Evolutionary conservation across 2,329 filamentous ascomycete genomes (phyloP), one percentile per base, ranked within the genome.

Genomic region (Beauveria asiatica): DNA sequence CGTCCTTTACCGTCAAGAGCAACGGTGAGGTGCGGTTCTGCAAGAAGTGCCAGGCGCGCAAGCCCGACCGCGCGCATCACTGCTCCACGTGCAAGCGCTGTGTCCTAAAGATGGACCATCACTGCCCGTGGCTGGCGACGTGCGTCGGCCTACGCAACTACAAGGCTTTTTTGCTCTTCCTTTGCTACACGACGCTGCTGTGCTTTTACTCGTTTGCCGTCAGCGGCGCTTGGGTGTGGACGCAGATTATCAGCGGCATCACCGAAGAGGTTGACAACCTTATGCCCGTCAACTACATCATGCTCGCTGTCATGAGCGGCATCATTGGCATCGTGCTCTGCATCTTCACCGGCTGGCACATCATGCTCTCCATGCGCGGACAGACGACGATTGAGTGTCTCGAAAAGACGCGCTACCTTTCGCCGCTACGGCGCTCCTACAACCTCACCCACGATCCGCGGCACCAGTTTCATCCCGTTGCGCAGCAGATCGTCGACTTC

Each of bases 21-120:
- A 92, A 90, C 46, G 94, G 94, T 67, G 89, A 89, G 68, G 76
- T 89, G 57, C 85, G 94, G 59, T 97, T 88, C 78, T 99, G 94
- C 81, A 97, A 97, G 77, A 99, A 99, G 76, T 99, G 94, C 74
- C 90, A 95, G 76, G 87, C 87, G 57, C 85, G 89, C 64, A 99
- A 99, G 77, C 94, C 94, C 46, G 94, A 99, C 75, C 90, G 94
- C 63, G 86, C 93, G 37, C 94, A 99, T 74, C 94, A 99, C 78
- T 99, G 94, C 80, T 96, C 91, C 11, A 95, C 92, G 4, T 99
- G 94, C 76, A 85, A 88, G 66, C 88, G 89, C 69, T 99, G 94
- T 73, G 92, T 99, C 27, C 80, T 99, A 73, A 99, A 99, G 80
- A 99, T 99, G 94, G 94, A 99, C 72, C 94, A 99, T 73, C 94